Conservation (phyloP, 179 eudicot genomes). For the Camellia oleifera region DNA sequence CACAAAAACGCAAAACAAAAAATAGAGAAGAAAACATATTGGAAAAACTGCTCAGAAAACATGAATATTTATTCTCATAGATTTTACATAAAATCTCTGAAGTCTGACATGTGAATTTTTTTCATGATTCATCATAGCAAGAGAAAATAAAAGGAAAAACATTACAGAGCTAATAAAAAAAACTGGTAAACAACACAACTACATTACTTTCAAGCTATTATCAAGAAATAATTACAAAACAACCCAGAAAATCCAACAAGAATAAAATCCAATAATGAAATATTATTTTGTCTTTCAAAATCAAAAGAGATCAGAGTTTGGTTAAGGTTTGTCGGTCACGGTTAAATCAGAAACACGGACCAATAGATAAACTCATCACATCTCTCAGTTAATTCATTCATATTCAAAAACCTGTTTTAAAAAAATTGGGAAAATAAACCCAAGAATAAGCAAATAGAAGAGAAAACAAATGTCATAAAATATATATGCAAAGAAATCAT, state of each 20-base stretch:
- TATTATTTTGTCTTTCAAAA: neutral
- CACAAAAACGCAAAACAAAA: neutral
- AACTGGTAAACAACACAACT: neutral
- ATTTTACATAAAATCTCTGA: conserved; percentile 56
- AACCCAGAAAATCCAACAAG: neutral
- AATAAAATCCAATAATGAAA: neutral
- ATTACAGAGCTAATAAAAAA: conserved; percentile 47
- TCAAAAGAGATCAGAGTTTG: conserved; percentile 62
- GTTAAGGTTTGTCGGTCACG: conserved; percentile 57
- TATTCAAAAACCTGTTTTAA: neutral
- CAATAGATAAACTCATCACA: conserved; percentile 55
- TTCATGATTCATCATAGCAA: conserved; percentile 57
- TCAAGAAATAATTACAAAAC: neutral
- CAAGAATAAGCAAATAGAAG: neutral
- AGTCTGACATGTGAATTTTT: conserved; percentile 86
- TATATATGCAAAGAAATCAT: conserved; percentile 37
- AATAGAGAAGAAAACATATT: neutral
- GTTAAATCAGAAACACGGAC: conserved; percentile 83
- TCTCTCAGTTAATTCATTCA: conserved; percentile 5
- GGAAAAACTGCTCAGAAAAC: conserved; percentile 35
- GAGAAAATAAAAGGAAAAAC: conserved; percentile 13
- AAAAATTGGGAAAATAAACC: neutral
- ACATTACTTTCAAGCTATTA: neutral
- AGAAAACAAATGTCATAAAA: neutral
- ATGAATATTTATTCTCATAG: conserved; percentile 44